Evolutionary conservation across 1,284 basidiomycete genomes (phyloP), one percentile per base, ranked within the genome.

Genomic region (Ceratobasidium sp.): DNA sequence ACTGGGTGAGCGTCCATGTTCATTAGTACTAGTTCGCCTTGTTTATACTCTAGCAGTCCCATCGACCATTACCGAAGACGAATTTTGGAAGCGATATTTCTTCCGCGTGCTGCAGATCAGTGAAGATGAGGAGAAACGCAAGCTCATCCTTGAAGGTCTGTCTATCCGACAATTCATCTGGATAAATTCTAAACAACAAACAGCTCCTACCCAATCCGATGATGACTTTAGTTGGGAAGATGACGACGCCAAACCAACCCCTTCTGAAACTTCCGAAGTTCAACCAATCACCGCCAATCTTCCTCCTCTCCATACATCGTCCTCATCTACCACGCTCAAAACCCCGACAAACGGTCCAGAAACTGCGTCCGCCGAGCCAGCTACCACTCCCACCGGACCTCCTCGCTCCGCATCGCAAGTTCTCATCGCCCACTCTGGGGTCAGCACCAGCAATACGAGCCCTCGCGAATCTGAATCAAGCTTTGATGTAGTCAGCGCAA

Each of bases 81-180:
- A 87, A 52, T 98, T 98, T 84, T 98, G 96, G 96, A 89, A 90
- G 66, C 88, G 96, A 17, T 98, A 96, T 84, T 95, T 97, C 85
- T 98, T 97, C 90, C 90, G 96, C 49, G 90, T 91, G 46, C 86
- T 93, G 82, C 94, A 96, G 83, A 96, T 98, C 78, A 90, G 93
- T 78, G 85, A 86, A 37, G 95, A 97, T 80, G 95, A 96, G 82
- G 90, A 90, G 80, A 91, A 91, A 80, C 90, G 96, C 77, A 95
- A 94, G 83, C 89, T 90, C 37, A 84, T 98, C 32, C 85, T 98
- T 22, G 89, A 92, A 86, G 91, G 95, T 93, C 82, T 69, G 87
- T 82, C 2, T 22, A 9, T 17, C 8, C 37, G 43, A 51, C 22
- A 44, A 70, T 43, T 19, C 25, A 19, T 2, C 37, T 9, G 43